Conservation (phyloP, 2,329 filamentous ascomycete species). For the Curvularia sp. region DNA sequence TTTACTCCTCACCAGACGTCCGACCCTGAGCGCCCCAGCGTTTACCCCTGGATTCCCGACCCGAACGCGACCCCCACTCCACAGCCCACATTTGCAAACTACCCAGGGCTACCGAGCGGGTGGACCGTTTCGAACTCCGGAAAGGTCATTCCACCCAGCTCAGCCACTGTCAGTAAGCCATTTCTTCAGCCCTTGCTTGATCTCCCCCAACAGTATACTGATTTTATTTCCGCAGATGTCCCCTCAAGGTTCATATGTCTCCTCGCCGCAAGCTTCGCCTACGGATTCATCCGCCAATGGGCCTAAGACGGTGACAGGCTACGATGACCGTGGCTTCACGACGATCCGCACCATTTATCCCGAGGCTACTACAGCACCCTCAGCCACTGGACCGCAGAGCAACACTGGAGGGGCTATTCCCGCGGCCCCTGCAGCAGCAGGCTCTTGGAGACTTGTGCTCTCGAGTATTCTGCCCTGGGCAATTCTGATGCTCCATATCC, state of each 20-base stretch:
- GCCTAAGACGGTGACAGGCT: constrained; percentile 52
- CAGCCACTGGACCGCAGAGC: constrained; percentile 14
- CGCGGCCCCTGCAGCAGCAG: constrained; percentile 14
- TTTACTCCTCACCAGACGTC: constrained; percentile 68
- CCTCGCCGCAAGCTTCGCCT: constrained; percentile 53
- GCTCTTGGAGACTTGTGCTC: constrained; percentile 6
- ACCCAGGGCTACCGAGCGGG: constrained; percentile 72
- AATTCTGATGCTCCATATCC: constrained; percentile 14
- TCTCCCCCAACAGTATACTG: constrained; percentile 18
- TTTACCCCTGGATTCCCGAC: constrained; percentile 68
- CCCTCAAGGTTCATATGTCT: constrained; percentile 62
- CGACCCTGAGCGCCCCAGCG: constrained; percentile 53
- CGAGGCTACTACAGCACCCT: constrained; percentile 18
- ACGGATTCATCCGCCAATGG: constrained; percentile 37
- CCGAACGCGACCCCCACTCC: constrained; percentile 61
- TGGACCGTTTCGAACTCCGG: constrained; percentile 82
- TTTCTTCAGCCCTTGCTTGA: constrained; percentile 25
- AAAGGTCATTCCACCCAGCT: constrained; percentile 77
- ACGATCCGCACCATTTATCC: constrained; percentile 52
- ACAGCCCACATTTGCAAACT: constrained; percentile 54
- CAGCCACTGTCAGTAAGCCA: constrained; percentile 70
- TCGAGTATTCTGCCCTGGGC: constrained; percentile 11
- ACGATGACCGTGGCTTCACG: constrained; percentile 59
- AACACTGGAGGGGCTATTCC: constrained; percentile 17
- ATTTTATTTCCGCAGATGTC: constrained; percentile 52